Evolutionary conservation across 1,139 yeast species (phyloP), one percentile per base, ranked within the genome.

Genomic region (Protomyces inundatus): DNA sequence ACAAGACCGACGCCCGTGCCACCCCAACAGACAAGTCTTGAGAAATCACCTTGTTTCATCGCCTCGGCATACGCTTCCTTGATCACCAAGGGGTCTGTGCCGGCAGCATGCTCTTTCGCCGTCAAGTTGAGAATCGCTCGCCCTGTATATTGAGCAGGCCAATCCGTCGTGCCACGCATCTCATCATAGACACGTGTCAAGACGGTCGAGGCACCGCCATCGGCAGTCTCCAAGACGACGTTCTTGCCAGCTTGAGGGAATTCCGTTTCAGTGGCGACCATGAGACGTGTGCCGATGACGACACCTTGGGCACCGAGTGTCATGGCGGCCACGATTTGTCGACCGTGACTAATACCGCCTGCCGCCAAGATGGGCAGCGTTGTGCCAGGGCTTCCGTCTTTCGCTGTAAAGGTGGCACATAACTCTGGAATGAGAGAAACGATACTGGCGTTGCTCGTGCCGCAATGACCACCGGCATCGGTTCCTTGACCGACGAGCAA

Each of bases 391-490:
- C 23, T 23, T 3, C 60, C 46, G 30, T 52, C 63, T 7, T 59
- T 48, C 1, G 79, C 77, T 12, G 76, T 70, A 56, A 77, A 70
- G 32, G n/a, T 23, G 10, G 48, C 48, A 42, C 48, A 42, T 37
- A 75, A 72, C 60, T 77, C 80, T 1, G 69, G 70, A 61, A 78
- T 79, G 10, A 67, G 65, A 2, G 68, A 68, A 65, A 53, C 55
- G 48, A 56, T 64, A 63, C 37, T 60, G 40, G 59, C 63, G 52
- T 33, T 74, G 79, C 66, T 75, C 75, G 9, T 83, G 82, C 54
- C 83, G 70, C 68, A 68, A 68, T 81, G 84, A 0, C 84, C 84
- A 7, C 84, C 84, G 1, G 84, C 84, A 68, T 81, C 84, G 65
- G 72, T 74, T 0, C 84, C 84, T 68, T 81, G 84, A 45, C 77